Evolutionary conservation across 2,329 filamentous ascomycete genomes (phyloP), one percentile per base, ranked within the genome.

Genomic region (Exophiala dermatitidis): DNA sequence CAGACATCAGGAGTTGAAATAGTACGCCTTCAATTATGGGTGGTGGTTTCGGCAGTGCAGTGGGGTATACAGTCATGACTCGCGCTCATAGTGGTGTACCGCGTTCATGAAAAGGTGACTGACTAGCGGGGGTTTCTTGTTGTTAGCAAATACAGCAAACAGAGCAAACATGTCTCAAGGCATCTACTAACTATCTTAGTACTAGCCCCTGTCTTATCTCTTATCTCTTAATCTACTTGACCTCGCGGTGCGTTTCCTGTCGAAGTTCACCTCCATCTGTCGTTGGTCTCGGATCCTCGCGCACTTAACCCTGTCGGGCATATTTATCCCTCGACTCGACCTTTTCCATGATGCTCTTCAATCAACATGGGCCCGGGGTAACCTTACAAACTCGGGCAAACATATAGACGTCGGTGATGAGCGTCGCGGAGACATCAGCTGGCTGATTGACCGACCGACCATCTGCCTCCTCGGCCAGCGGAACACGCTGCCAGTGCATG

Each of bases 281-380:
- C 36, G 5, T 12, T 4, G n/a, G 2, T 38, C 36, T n/a, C 1
- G 4, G 5, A 38, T 41, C 10, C n/a, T 41, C 9, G 1, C 4
- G 12, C 37, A 46, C 47, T 57, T 49, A 55, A 41, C 55, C 55
- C 9, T 54, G 44, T 57, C 49, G 5, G 55, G 55, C 48, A 57
- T 54, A 34, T 49, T 54, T 28, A 40, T 54, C 55, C 55, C 50
- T 46, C 26, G 30, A 34, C 3, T 6, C 30, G 47, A 10, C 36
- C 37, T 31, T 28, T 48, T 45, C 41, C 36, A 19, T 33, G 6
- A 5, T 44, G 30, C 38, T 46, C 8, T 12, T 5, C 41, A 9
- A 26, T 43, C 28, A 6, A 5, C 19, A 3, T 28, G 34, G 8
- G 33, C 38, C n/a, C 38, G 36, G 31, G 31, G 29, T 36, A 5